Base-by-base conservation (phyloP, 495 filamentous ascomycete species). In the Astrocystis sublimbata region DNA sequence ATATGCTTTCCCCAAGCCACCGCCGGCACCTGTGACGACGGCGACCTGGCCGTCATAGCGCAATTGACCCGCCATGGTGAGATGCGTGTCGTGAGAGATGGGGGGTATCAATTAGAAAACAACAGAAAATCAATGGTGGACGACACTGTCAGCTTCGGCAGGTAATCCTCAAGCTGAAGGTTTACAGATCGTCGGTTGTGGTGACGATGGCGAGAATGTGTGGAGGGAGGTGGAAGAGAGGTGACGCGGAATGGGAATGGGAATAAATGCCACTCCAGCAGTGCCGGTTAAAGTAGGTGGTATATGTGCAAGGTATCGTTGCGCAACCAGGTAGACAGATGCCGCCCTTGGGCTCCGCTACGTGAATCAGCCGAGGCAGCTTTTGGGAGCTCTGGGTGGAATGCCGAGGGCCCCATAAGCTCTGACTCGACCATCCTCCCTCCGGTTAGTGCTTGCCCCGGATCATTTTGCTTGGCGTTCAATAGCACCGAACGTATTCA, bases 21-120 rank as follows among this genome's bases (percentile, higher is more conserved):
- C 96, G 60, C 94, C 93, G 56, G 96, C 96, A 66, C 94, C 94
- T 49, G 96, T 98, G 65, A 98, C 90, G 56, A 98, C 93, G 65
- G 96, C 92, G 64, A 93, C 93, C 81, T 98, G 96, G 75, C 91
- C 90, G 81, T 98, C 94, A 75, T 87, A 98, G 63, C 96, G 87
- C 75, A 98, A 82, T 77, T 81, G 78, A 24, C 90, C 86, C 69
- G 88, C 83, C 89, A 92, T 92, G 19, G 54, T 81, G 75, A 36
- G 58, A 58, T 56, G 53, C 53, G 33, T 65, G 65, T 54, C 62
- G 68, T 6, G 41, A 23, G 9, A 31, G 45, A 33, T 36, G 38
- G 50, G 38, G 50, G 64, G 63, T 62, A 65, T 65, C 38, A 56
- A 45, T 33, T 24, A 6, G 23, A 49, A 38, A 53, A 63, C 40